Conservation (phyloP, 2,329 filamentous ascomycete species). For the Fusarium nanum region DNA sequence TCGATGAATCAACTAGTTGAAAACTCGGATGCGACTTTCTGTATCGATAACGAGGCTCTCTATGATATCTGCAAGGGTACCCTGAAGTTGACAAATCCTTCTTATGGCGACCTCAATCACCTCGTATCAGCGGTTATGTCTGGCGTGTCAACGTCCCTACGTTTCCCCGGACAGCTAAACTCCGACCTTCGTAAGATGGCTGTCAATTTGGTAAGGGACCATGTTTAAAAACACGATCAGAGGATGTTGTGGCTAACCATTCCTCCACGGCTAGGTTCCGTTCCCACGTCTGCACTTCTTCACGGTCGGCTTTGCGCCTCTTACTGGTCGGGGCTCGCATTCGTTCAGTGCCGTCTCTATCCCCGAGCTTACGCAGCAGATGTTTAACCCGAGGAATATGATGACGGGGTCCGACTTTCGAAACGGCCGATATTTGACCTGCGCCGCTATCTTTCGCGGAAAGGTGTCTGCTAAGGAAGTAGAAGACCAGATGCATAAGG, state of each 20-base stretch:
- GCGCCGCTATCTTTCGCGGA: constrained; percentile 99
- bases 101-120: constrained; percentile 99
- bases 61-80: constrained; percentile 99
- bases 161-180: constrained; percentile 99
- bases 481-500: constrained; percentile 99
- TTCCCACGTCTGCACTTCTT: constrained; percentile 99
- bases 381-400: constrained; percentile 99
- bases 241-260: not conserved
- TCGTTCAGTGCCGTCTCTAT: constrained; percentile 72
- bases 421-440: constrained; percentile 98
- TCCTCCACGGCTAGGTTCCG: constrained; percentile 62
- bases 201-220: constrained; percentile 90
- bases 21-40: not conserved
- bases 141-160: constrained; percentile 96
- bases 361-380: constrained; percentile 98
- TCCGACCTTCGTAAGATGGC: constrained; percentile 99
- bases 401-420: constrained; percentile 99
- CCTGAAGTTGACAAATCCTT: constrained; percentile 86
- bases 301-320: constrained; percentile 69
- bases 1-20: not conserved
- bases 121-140: constrained; percentile 99
- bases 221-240: not conserved
- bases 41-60: constrained; percentile 88
- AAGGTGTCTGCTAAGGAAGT: constrained; percentile 99
- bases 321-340: constrained; percentile 82